phyloP scores from a whole-genome alignment of 129 eudicot species.

The Cynara cardunculus region DNA sequence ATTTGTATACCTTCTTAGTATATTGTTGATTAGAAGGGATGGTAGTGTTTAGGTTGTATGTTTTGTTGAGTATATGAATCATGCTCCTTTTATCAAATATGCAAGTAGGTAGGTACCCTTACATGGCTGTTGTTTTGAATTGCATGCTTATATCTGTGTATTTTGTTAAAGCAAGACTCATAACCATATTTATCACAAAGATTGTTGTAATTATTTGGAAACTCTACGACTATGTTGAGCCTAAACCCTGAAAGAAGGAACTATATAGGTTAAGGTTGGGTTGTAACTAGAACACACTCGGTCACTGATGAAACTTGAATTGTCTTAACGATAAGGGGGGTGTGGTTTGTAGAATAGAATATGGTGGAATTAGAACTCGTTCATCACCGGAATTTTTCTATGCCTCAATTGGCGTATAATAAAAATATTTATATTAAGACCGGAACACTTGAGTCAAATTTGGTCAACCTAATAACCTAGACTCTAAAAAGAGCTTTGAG shows the following conservation, averaged over 20 bases:
- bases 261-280: no score
- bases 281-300: no score
- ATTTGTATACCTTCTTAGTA: no score
- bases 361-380: no score
- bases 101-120: conserved; percentile 68
- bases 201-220: neutral
- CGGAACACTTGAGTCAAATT: neutral
- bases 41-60: neutral
- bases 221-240: neutral
- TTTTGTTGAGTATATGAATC: neutral
- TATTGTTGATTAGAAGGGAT: no score
- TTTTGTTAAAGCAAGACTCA: conserved; percentile 11
- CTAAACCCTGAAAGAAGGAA: neutral
- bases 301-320: no score
- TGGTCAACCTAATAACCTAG: no score
- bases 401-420: neutral
- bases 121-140: conserved; percentile 79
- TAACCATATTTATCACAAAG: neutral
- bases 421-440: no score
- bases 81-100: neutral
- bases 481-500: neutral
- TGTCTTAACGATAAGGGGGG: no score
- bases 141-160: conserved; percentile 39
- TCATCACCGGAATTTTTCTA: no score
- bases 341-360: no score